Evolutionary conservation across 2,329 filamentous ascomycete species (phyloP).

Genomic region (Monosporascus sp.): DNA sequence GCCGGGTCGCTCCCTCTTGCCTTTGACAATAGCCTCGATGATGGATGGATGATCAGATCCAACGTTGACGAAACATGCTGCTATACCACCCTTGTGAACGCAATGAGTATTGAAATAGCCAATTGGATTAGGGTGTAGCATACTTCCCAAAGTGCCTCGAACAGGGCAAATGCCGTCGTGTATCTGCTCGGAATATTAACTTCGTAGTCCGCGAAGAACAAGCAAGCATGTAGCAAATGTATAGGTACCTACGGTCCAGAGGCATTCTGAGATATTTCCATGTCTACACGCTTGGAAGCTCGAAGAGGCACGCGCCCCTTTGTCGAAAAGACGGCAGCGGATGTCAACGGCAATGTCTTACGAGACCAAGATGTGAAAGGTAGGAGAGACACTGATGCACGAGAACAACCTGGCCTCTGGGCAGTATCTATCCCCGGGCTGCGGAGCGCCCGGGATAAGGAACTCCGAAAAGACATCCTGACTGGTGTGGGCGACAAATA

Average conservation of each 20-base stretch:
- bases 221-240: background rate
- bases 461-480: conserved; percentile 1
- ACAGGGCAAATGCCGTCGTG: conserved; percentile 66
- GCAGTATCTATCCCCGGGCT: background rate
- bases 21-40: conserved; percentile 68
- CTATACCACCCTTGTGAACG: too few species aligned
- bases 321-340: conserved; percentile 1
- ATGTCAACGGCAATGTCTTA: background rate
- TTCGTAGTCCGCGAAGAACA: background rate
- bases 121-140: too few species aligned
- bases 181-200: conserved; percentile 29
- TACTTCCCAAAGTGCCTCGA: conserved; percentile 67
- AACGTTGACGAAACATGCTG: conserved; percentile 54
- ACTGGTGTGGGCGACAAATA: too few species aligned
- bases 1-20: conserved; percentile 58
- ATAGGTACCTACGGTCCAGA: conserved; percentile 1
- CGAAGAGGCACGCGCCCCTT: background rate
- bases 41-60: conserved; percentile 63
- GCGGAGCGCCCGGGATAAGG: background rate
- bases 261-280: background rate
- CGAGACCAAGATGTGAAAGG: background rate
- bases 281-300: background rate
- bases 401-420: background rate
- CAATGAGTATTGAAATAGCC: too few species aligned
- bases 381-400: background rate